A percentile compares a stretch with the other conserved stretches of the same genome.
phyloP scores from a whole-genome alignment of 129 eudicot species.

The Escallonia rubra region DNA sequence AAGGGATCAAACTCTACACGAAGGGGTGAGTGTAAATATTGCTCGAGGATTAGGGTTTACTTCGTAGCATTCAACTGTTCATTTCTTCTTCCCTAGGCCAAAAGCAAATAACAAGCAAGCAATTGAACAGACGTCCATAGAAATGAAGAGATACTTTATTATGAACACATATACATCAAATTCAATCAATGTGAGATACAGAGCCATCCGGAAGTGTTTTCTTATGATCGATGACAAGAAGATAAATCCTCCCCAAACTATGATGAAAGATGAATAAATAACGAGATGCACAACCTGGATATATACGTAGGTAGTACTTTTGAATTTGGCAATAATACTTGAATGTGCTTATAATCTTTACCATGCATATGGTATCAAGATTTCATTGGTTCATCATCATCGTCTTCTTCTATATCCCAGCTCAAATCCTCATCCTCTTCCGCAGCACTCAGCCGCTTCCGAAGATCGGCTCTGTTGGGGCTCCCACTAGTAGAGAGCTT shows the following conservation, averaged over 20 bases:
- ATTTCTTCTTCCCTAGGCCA: neutral
- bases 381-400: slow-evolving; percentile 52
- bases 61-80: neutral
- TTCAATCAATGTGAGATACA: slow-evolving; percentile 9
- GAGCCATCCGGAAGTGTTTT: neutral
- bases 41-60: no score
- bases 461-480: slow-evolving; percentile 48
- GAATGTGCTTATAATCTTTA: slow-evolving; percentile 5
- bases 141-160: slow-evolving; percentile 16
- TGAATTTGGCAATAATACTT: slow-evolving; percentile 11
- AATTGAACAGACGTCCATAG: slow-evolving; percentile 6
- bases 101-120: neutral
- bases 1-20: neutral
- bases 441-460: slow-evolving; percentile 55
- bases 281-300: neutral
- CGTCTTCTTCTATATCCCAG: slow-evolving; percentile 96
- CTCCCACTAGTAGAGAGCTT: slow-evolving; percentile 30
- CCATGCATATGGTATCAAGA: slow-evolving; percentile 26
- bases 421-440: slow-evolving; percentile 80
- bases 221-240: slow-evolving; percentile 12
- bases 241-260: slow-evolving; percentile 3
- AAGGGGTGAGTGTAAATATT: neutral
- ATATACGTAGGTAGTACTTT: neutral
- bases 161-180: slow-evolving; percentile 27
- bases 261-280: neutral